Evolutionary conservation across 257 asterid species (phyloP), one percentile per base, ranked within the genome.

Genomic region (Henckelia pumila): DNA sequence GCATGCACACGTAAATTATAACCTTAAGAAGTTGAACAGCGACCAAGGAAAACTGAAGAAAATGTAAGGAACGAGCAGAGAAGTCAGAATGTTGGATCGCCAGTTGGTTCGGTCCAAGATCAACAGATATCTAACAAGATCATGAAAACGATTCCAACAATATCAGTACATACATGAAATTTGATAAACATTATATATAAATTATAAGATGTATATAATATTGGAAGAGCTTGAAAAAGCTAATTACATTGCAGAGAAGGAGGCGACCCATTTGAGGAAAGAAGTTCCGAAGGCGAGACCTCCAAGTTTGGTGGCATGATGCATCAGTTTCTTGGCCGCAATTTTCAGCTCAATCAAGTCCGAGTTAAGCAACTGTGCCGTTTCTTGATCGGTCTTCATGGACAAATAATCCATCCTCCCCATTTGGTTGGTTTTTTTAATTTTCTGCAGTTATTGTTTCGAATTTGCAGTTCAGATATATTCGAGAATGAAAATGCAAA

Each of bases 241-340:
- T 21, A 55, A 88, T 67, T 67, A 90, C 99, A 93, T 90, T 75
- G 99, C 97, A 52, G 97, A 82, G 29, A 86, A 81, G 49, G 97
- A 90, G 58, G 96, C 84, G 16, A 90, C 74, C 99, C 97, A 93
- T 88, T 73, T 76, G 82, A 93, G 88, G 70, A 93, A 79, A 59
- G 89, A 82, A 53, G 92, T 76, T 76, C 95, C 97, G 37, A 88
- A 78, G 22, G 84, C 92, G 13, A 69, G 55, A 72, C 82, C 90
- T 0, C 91, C 88, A 64, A 86, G 64, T 7, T 21, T 71, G 69
- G 89, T 26, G 67, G 91, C 88, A 73, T 88, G 95, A 62, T 58
- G 59, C 28, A 90, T 58, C 37, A 93, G 89, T 20, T 81, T 86
- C 71, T 66, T 74, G 62, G 95, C 95, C 53, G 92, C 97, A 63